Evolutionary conservation across 176 grass and related monocot species (phyloP), one percentile per base, ranked within the genome.

Genomic region (Eremochloa ophiuroides): DNA sequence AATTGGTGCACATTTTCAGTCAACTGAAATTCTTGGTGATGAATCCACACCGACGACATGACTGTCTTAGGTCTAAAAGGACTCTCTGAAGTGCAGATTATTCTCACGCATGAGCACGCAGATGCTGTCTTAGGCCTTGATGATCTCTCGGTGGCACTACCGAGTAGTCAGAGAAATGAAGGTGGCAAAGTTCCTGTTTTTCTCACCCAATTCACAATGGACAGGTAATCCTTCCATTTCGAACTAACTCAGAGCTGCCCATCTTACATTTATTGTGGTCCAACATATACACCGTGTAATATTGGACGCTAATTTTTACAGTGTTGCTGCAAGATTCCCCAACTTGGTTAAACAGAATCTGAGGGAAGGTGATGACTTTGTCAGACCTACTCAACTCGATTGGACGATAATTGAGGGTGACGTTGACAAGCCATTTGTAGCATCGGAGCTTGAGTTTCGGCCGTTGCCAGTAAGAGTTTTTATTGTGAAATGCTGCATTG

Each of bases 71-170:
- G n/a, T n/a, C n/a, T 70, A n/a, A 71, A 5, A 5, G n/a, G 56
- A 0, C 38, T 26, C 8, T 27, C 27, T 35, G 10, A 14, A 34
- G 8, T 80, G 82, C 89, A 97, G 94, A 92, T 97, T 84, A 97
- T 97, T 91, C 83, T 97, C 25, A 97, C 94, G 18, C 94, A 94
- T 88, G 91, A 97, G 67, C 94, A 97, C 56, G 89, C 91, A 5
- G 94, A 94, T 58, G 94, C 91, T 74, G 43, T 90, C 51, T 87
- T 94, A 82, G 94, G 94, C 42, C 91, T 97, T 69, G 87, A 88
- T 30, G 94, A 94, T 71, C 80, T 94, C 35, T 84, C 87, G 33
- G 38, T 86, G 28, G 76, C 88, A 58, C 85, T 92, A 33, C 47
- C 87, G 23, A 79, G 33, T 44, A 72, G 85, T 55, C 23, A 46